Evolutionary conservation across 1,139 yeast species (phyloP), one percentile per base, ranked within the genome.

Genomic region (Pichia terricola): DNA sequence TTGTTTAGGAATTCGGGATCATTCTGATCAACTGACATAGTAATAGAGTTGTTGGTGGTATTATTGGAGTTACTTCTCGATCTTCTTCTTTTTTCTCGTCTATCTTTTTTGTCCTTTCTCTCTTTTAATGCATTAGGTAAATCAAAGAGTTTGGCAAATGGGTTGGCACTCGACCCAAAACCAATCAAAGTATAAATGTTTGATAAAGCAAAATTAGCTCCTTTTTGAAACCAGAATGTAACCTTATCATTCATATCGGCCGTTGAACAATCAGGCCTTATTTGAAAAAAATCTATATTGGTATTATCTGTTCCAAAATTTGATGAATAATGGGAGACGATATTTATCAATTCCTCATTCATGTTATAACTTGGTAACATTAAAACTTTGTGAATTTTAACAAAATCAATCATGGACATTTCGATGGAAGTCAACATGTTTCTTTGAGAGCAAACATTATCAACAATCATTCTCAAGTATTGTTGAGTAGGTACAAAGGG

Each of bases 401-500:
- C 78, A 54, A 78, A 79, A 54, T 79, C 85, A 53, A 79, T 75
- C 52, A 77, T 76, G 25, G 81, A 77, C 59, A 76, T 70, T 58
- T 75, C 83, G 43, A 73, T 64, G 35, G 75, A 64, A 25, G 77
- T 75, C 44, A 77, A 65, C 56, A 82, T 66, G 66, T 82, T 75
- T 55, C 89, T 67, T 59, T 80, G 89, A 40, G 83, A 75, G 54
- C 81, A 81, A 51, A 82, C 83, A 56, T 82, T 82, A 54, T 82
- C 91, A 45, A 83, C 84, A 33, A 83, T 88, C 62, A 82, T 69
- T 53, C 82, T 70, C 60, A 83, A 69, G 57, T 83, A 83, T 55
- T 81, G 88, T 46, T 76, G 80, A 4, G 91, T 81, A 31, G 94
- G 94, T 5, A 81, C 87, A 62, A 83, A 83, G 6, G 89, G 87